Percentiles rank a stretch among this genome's conserved stretches.
Conservation (phyloP, 1,284 basidiomycete species). For the Irpex sp. region DNA sequence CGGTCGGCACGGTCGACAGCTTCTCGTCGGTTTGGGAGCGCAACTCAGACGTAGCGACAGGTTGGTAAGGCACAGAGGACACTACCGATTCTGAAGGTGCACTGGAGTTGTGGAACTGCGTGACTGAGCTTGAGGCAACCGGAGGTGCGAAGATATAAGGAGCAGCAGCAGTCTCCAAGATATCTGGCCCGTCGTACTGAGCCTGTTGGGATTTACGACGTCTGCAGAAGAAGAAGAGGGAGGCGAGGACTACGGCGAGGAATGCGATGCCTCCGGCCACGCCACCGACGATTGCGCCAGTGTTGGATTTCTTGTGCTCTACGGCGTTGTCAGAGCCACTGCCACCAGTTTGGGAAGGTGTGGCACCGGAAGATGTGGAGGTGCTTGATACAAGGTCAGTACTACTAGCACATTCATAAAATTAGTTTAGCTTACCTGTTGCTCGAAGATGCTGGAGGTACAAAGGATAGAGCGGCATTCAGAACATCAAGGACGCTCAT, state of each 20-base stretch:
- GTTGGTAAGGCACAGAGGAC: not conserved
- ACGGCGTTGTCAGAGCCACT: not conserved
- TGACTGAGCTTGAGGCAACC: not conserved
- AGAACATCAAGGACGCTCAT: not conserved
- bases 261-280: not conserved
- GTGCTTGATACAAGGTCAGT: not conserved
- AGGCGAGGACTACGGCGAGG: not conserved
- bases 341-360: not conserved
- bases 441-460: not conserved
- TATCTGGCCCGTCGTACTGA: not conserved
- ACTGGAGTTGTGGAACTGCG: not conserved
- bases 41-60: not conserved
- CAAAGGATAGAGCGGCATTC: not conserved
- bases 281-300: not conserved
- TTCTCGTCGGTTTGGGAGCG: not conserved
- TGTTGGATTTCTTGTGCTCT: not conserved
- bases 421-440: not conserved
- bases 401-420: not conserved
- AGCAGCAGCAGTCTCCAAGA: not conserved
- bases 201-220: not conserved
- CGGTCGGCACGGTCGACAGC: not conserved
- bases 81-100: not conserved
- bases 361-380: not conserved
- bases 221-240: not conserved
- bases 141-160: not conserved